phyloP scores from a whole-genome alignment of 192 early-diverging fungal genomes.

The Coemansia sp. region DNA sequence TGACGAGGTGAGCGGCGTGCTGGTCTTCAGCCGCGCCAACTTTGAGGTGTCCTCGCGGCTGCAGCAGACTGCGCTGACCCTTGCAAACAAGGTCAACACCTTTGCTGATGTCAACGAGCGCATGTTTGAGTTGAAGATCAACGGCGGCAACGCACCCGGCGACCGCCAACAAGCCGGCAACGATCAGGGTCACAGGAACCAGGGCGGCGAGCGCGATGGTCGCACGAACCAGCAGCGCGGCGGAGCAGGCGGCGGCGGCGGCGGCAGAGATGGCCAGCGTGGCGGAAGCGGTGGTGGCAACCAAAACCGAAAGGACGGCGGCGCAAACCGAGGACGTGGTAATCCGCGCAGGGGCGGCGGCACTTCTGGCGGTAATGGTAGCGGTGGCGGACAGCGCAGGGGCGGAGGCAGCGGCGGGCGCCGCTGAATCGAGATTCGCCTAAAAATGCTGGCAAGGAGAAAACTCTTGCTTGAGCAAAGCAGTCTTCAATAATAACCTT shows the following conservation, averaged over 20 bases:
- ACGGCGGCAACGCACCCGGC: constrained; percentile 44
- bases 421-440: neutral
- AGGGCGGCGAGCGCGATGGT: constrained; percentile 42
- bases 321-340: constrained; percentile 22
- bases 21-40: constrained; percentile 77
- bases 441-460: no score
- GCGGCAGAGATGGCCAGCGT: constrained; percentile 32
- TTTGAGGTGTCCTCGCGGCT: constrained; percentile 68
- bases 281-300: constrained; percentile 13
- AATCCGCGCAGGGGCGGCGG: constrained; percentile 16
- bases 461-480: no score
- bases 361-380: no score
- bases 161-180: constrained; percentile 40
- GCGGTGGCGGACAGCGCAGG: constrained; percentile 30
- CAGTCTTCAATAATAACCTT: no score
- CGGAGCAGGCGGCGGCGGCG: constrained; percentile 19
- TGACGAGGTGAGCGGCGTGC: constrained; percentile 75
- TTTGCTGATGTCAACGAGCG: constrained; percentile 93
- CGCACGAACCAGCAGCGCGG: constrained; percentile 46
- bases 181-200: constrained; percentile 27
- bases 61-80: constrained; percentile 82
- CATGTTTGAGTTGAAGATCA: constrained; percentile 73
- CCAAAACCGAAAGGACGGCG: constrained; percentile 29
- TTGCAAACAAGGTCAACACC: constrained; percentile 81
- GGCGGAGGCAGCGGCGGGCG: constrained; percentile 16